Percentiles rank a stretch among this genome's conserved stretches.
These are phyloP conservation scores for Tieghemiomyces parasiticus DNA, from an alignment of 192 early-diverging fungal species.

Conservation along the genomic window DNA sequence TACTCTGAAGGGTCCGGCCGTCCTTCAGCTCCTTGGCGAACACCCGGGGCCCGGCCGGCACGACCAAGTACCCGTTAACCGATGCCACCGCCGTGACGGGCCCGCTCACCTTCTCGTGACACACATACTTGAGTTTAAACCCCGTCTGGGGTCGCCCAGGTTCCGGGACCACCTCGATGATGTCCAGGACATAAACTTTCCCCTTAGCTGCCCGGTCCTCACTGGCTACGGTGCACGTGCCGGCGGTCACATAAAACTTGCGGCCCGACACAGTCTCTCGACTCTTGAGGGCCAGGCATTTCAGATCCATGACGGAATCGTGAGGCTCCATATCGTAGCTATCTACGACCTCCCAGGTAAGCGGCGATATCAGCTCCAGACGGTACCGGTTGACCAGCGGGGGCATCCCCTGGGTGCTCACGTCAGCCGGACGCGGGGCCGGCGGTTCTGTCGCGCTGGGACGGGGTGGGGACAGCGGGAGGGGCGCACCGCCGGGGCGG, in stretches of 20 bases:
- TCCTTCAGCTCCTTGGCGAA: slow-evolving; percentile 78
- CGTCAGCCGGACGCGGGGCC: slow-evolving; percentile 20
- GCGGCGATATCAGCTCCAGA: slow-evolving; percentile 80
- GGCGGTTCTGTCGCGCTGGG: slow-evolving; percentile 15
- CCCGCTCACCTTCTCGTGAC: slow-evolving; percentile 69
- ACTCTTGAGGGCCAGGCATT: slow-evolving; percentile 65
- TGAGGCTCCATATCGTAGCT: slow-evolving; percentile 53
- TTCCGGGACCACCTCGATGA: slow-evolving; percentile 95
- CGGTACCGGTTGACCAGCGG: slow-evolving; percentile 47
- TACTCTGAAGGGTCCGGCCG: slow-evolving; percentile 59
- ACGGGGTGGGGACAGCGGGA: not conserved
- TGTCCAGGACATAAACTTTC: slow-evolving; percentile 81
- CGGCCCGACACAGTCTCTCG: slow-evolving; percentile 72
- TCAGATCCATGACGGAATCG: slow-evolving; percentile 69
- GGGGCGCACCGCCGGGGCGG: not conserved
- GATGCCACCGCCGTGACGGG: slow-evolving; percentile 74
- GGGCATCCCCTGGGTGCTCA: slow-evolving; percentile 31
- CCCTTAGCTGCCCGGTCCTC: slow-evolving; percentile 88
- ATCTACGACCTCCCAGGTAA: slow-evolving; percentile 92
- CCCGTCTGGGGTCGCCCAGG: slow-evolving; percentile 86
- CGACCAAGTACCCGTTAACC: slow-evolving; percentile 72
- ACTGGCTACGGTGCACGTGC: slow-evolving; percentile 71
- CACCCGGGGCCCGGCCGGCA: slow-evolving; percentile 78
- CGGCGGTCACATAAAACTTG: slow-evolving; percentile 75
- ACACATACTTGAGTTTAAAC: slow-evolving; percentile 77